Evolutionary conservation across 148 eudicot genomes (phyloP).

Genomic region (Diospyros lotus): DNA sequence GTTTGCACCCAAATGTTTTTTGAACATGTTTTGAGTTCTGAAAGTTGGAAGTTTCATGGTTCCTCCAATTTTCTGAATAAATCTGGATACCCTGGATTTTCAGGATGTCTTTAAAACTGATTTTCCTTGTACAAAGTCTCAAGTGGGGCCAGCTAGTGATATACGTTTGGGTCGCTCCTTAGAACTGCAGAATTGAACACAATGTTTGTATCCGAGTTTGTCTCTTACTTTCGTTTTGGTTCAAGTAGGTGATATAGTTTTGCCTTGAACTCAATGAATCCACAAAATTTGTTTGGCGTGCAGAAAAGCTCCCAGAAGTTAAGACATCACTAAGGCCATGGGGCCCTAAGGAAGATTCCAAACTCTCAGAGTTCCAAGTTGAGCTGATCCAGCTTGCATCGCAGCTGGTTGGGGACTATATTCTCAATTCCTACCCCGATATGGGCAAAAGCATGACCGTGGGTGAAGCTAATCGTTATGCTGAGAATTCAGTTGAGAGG

Average conservation of each 20-base stretch:
- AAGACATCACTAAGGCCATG: constrained; percentile 54
- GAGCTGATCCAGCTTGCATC: constrained; percentile 87
- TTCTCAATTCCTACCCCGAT: constrained; percentile 69
- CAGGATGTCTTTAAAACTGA: constrained; percentile 2
- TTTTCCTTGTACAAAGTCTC: not conserved
- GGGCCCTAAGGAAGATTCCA: constrained; percentile 66
- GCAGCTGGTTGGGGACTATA: constrained; percentile 75
- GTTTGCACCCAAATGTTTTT: not conserved
- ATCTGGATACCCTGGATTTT: not conserved
- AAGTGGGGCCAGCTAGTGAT: not conserved
- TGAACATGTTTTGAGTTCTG: not conserved
- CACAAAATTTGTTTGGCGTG: not conserved
- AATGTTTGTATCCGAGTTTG: not conserved
- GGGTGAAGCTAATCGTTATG: constrained; percentile 60
- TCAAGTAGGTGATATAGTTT: not conserved
- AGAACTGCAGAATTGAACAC: not conserved
- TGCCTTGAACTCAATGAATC: not conserved
- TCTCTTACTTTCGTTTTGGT: not conserved
- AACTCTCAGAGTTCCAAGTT: constrained; percentile 75
- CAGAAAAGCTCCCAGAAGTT: constrained; percentile 77
- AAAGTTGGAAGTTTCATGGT: not conserved
- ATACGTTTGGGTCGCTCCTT: not conserved
- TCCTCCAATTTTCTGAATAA: not conserved
- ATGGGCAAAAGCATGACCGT: constrained; percentile 76
- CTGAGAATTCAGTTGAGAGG: constrained; percentile 64